Evolutionary conservation across 1,284 basidiomycete species (phyloP).

Genomic region (Austropuccinia psidii): DNA sequence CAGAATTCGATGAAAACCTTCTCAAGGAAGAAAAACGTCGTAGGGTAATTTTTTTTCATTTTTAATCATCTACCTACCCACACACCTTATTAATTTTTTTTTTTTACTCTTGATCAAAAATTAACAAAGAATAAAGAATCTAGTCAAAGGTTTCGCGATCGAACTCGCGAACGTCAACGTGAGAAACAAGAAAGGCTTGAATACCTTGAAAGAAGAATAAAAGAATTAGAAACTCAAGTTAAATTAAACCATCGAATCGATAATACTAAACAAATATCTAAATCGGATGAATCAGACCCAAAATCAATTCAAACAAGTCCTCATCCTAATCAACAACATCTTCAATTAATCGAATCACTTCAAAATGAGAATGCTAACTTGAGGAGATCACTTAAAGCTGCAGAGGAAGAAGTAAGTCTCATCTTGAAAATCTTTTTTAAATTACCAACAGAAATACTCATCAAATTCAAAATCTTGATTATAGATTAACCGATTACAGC

Average conservation of each 20-base stretch:
- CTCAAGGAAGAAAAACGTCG: slow-evolving; percentile 34
- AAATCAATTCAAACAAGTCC: neutral
- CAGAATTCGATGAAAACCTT: slow-evolving; percentile 12
- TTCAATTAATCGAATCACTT: neutral
- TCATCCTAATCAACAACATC: no score
- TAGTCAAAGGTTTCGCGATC: slow-evolving; percentile 31
- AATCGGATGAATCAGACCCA: neutral
- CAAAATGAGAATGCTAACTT: slow-evolving; percentile 18
- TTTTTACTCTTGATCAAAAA: neutral
- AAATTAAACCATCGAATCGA: neutral
- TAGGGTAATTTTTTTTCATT: neutral
- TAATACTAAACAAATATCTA: neutral
- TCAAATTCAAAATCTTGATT: neutral
- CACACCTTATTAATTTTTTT: neutral
- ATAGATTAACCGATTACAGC: neutral
- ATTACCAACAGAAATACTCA: neutral
- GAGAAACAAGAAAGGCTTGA: slow-evolving; percentile 32
- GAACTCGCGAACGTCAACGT: slow-evolving; percentile 33
- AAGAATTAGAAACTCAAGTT: slow-evolving; percentile 18
- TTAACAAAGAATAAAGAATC: slow-evolving; percentile 24
- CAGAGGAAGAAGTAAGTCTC: slow-evolving; percentile 3
- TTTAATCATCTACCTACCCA: neutral
- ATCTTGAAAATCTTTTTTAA: neutral
- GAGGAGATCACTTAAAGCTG: neutral
- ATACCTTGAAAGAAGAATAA: slow-evolving; percentile 14